Conservation (phyloP, 768 basidiomycete species). For the Pleurotus sapidus region DNA sequence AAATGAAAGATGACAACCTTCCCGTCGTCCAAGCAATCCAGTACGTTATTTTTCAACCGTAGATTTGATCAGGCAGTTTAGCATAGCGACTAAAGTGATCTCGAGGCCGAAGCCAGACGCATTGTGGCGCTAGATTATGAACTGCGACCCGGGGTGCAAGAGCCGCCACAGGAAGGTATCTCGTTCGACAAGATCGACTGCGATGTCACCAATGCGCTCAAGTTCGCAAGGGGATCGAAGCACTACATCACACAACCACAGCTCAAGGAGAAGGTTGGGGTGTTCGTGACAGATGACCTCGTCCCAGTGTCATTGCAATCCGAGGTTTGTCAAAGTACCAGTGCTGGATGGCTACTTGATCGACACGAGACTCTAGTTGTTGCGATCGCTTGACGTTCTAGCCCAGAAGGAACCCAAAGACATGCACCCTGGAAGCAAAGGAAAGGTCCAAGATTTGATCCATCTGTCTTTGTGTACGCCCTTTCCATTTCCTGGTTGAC, state of each 20-base stretch:
- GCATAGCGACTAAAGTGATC: background rate
- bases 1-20: background rate
- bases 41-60: background rate
- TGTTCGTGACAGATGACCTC: constrained; percentile 7
- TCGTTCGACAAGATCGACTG: background rate
- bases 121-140: background rate
- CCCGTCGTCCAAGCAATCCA: background rate
- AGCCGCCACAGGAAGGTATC: background rate
- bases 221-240: background rate
- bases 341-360: no score
- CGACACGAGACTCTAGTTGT: no score
- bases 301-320: constrained; percentile 11
- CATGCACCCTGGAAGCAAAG: constrained; percentile 12
- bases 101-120: background rate
- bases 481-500: no score
- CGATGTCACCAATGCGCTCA: background rate
- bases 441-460: constrained; percentile 14
- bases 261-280: background rate
- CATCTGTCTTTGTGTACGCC: constrained; percentile 13
- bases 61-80: background rate
- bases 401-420: constrained; percentile 12
- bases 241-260: background rate
- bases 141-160: background rate
- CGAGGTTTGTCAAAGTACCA: constrained; percentile 5
- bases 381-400: constrained; percentile 5